Base-by-base conservation (phyloP, 768 basidiomycete species). In the Tephrocybe sp. region DNA sequence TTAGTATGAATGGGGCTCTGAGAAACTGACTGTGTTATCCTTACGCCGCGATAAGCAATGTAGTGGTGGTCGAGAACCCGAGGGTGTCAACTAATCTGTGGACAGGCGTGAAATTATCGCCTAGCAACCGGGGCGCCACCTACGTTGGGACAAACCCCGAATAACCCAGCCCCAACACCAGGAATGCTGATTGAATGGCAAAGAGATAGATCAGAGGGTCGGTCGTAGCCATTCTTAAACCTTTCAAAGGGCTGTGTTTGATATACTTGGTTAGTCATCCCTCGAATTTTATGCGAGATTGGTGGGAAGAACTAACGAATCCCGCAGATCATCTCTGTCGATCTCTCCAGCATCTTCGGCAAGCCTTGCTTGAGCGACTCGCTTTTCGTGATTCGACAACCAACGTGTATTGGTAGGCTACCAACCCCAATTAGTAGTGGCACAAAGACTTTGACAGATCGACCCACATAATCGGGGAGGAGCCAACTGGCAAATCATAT, bases 331-430 rank as follows among this genome's bases (percentile, higher is more conserved):
- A 55, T 86, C 84, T 53, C 74, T 63, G 55, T 86, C 84, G 0
- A 82, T 82, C 65, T 84, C 83, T 1, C 83, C 82, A 9, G 77
- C 79, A 59, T 86, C 83, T 56, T 86, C 84, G 0, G 84, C 77
- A 10, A 86, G 74, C 13, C 84, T 77, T 11, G 73, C 75, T 61
- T 84, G 83, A 1, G 84, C 84, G 12, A 86, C 69, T 18, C 71
- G 73, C 13, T 72, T 69, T 52, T 85, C 77, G 9, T 66, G 63
- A 0, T 71, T 60, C 10, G 70, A 68, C 22, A 86, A 59, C 83
- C 83, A 86, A 24, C 70, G 69, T 0, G 84, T 86, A 56, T 86
- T 87, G 52, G 77, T 47, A 2, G 80, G 82, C 82, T 84, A 52
- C 9, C 27, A 30, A 36, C 5, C 36, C 29, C 24, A 31, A 4